Evolutionary conservation across 2,329 filamentous ascomycete genomes (phyloP).

Genomic region (Passalora sequoiae): DNA sequence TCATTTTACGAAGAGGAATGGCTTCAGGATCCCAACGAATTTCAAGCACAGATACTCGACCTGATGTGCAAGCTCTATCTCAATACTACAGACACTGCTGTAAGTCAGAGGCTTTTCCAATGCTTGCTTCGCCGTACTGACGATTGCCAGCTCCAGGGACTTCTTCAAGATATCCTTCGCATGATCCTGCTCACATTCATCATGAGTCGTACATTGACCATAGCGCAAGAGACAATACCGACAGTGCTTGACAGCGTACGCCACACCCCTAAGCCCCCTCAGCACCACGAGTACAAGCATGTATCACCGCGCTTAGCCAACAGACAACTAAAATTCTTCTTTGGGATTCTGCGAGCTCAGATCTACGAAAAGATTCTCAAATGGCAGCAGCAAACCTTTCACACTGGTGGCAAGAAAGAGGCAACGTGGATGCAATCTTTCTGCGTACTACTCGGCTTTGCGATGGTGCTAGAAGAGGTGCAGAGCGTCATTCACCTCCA

Average conservation of each 20-base stretch:
- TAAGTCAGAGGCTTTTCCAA: conserved; percentile 20
- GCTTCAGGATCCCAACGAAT: conserved; percentile 34
- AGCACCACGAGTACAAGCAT: conserved; percentile 17
- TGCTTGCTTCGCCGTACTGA: background rate
- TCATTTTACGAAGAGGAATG: conserved; percentile 44
- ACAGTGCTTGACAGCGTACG: conserved; percentile 37
- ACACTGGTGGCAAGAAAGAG: conserved; percentile 38
- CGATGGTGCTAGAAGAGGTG: conserved; percentile 45
- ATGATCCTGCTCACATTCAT: conserved; percentile 47
- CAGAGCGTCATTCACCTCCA: conserved; percentile 45
- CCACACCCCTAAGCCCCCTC: conserved; percentile 31
- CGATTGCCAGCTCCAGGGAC: conserved; percentile 29
- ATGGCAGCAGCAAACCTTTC: conserved; percentile 45
- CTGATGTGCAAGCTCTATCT: conserved; percentile 35
- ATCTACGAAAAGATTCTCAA: conserved; percentile 43
- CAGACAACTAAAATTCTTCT: conserved; percentile 49
- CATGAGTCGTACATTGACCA: conserved; percentile 45
- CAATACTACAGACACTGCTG: conserved; percentile 35
- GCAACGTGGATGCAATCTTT: conserved; percentile 45
- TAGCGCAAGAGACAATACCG: conserved; percentile 38
- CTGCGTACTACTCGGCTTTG: conserved; percentile 43
- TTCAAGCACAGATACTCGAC: conserved; percentile 40
- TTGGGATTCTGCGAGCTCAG: conserved; percentile 39
- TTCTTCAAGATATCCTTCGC: conserved; percentile 42
- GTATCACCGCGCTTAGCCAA: conserved; percentile 44